Evolutionary conservation across 2,329 filamentous ascomycete species (phyloP), one percentile per base, ranked within the genome.

Genomic region (Monilinia fructigena): DNA sequence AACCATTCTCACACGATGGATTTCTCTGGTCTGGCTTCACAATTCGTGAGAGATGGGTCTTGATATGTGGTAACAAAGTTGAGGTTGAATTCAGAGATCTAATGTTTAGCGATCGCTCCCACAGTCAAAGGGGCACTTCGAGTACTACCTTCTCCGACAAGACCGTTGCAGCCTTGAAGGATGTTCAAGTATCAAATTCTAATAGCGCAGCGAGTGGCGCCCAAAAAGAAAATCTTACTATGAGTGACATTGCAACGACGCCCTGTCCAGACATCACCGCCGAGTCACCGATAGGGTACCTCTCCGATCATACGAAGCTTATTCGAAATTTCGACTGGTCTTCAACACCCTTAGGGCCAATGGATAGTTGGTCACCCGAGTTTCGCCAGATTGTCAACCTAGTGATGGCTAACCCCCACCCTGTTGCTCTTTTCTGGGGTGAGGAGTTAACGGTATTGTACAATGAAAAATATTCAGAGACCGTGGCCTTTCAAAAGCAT

Each of bases 391-490:
- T 93, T 85, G 88, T 89, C 54, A 93, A 93, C 75, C 77, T 94
- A 53, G 85, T 95, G 71, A 92, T 95, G 89, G 88, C 85, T 26
- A 90, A 86, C 68, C 89, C 89, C 10, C 86, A 92, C 72, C 88
- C 89, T 1, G 86, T 87, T 12, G 87, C 89, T 8, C 84, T 93
- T 80, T 93, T 93, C 75, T 93, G 90, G 90, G 90, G 90, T 0
- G 82, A 83, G 1, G 86, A 73, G 20, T 79, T 86, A 35, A 85
- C 88, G 12, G 83, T 86, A 8, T 86, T 91, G 26, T 91, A 91
- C 76, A 91, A 91, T 72, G 86, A 90, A 75, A 84, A 87, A 0
- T 90, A 90, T 73, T 82, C 89, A 40, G 78, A 86, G 16, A 79
- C 92, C 55, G 80, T 94, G 52, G 90, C 90, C 3, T 91, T 91